Evolutionary conservation across 2,329 filamentous ascomycete species (phyloP).

Genomic region (Aspergillus hortae): DNA sequence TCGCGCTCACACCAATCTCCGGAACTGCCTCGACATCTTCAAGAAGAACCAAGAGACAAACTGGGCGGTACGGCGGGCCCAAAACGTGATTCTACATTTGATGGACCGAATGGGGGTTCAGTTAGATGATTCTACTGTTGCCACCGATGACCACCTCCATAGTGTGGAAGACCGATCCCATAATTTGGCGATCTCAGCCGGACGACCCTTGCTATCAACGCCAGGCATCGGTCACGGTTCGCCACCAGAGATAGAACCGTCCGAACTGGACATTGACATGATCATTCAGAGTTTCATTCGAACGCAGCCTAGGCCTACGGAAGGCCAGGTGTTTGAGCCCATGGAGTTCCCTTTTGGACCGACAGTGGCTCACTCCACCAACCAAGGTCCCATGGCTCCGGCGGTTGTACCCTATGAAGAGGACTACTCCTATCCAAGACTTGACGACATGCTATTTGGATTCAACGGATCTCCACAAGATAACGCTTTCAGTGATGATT

Average conservation of each 20-base stretch:
- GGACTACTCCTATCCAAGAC: background rate
- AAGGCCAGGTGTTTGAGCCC: background rate
- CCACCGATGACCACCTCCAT: background rate
- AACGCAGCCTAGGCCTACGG: background rate
- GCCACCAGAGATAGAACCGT: slow-evolving; percentile 20
- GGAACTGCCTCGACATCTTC: slow-evolving; percentile 47
- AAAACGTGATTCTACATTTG: slow-evolving; percentile 44
- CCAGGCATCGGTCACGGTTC: background rate
- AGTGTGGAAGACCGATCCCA: background rate
- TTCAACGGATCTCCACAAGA: slow-evolving; percentile 28
- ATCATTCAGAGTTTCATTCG: slow-evolving; percentile 43
- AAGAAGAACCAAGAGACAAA: slow-evolving; percentile 51
- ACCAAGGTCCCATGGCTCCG: background rate
- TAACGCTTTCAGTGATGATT: background rate
- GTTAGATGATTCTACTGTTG: background rate
- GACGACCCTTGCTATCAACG: background rate
- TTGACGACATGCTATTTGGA: slow-evolving; percentile 31
- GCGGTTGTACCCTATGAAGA: background rate
- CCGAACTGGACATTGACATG: slow-evolving; percentile 40
- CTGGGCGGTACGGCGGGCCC: slow-evolving; percentile 47
- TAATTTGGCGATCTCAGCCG: background rate
- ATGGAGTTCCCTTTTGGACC: background rate
- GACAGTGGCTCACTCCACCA: background rate
- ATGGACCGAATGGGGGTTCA: slow-evolving; percentile 45
- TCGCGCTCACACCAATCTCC: slow-evolving; percentile 39